A percentile compares a stretch with the other conserved stretches of the same genome.
Evolutionary conservation across 768 basidiomycete genomes (phyloP).

Genomic region (Podaxis carcinomalis): DNA sequence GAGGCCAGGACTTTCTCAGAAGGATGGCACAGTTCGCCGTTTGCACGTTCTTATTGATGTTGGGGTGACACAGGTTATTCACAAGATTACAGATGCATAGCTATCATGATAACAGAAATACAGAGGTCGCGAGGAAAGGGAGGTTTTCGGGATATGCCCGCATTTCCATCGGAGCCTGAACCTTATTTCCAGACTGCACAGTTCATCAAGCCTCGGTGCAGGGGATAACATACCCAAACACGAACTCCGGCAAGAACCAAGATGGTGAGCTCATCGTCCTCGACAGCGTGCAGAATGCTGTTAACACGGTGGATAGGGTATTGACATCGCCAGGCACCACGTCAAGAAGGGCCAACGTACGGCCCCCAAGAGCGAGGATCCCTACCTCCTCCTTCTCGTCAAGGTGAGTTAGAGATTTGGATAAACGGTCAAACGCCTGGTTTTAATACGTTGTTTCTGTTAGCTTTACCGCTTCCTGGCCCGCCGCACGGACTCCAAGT

Average conservation of each 20-base stretch:
- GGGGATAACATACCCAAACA: slow-evolving; percentile 43
- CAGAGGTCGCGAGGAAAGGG: neutral
- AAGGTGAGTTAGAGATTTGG: slow-evolving; percentile 57
- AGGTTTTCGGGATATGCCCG: neutral
- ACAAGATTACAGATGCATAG: neutral
- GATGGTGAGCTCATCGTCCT: slow-evolving; percentile 70
- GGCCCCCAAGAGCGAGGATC: slow-evolving; percentile 98
- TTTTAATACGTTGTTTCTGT: slow-evolving; percentile 10
- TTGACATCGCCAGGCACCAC: slow-evolving; percentile 94
- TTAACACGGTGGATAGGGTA: slow-evolving; percentile 63
- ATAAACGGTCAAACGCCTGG: neutral
- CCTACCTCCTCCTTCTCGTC: slow-evolving; percentile 95
- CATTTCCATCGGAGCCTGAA: slow-evolving; percentile 35
- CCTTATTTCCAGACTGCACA: slow-evolving; percentile 49
- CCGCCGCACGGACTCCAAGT: slow-evolving; percentile 89
- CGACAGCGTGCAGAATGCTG: slow-evolving; percentile 21
- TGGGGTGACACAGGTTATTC: neutral
- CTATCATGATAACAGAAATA: neutral
- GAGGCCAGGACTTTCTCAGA: neutral
- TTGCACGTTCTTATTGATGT: neutral
- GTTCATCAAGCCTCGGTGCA: slow-evolving; percentile 57
- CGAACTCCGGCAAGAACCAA: slow-evolving; percentile 59
- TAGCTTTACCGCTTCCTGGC: slow-evolving; percentile 99
- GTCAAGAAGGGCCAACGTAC: slow-evolving; percentile 96
- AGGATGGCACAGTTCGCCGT: neutral